These are phyloP conservation scores for Abortiporus biennis DNA, from an alignment of 1,284 basidiomycete genomes.

Conservation along the genomic window DNA sequence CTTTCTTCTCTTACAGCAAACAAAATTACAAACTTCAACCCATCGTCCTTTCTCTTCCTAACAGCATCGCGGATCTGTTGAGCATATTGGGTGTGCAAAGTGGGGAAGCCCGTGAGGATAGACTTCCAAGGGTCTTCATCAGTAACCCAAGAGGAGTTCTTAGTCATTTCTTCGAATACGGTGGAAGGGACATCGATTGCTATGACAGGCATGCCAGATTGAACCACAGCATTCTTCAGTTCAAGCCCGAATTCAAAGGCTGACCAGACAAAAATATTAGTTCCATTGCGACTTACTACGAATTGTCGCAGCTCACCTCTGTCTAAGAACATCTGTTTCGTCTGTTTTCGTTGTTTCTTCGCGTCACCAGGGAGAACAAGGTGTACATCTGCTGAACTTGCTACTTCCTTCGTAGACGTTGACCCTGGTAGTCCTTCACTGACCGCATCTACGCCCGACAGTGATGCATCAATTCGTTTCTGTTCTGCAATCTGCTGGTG, in stretches of 20 bases:
- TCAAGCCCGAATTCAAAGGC: conserved; percentile 57
- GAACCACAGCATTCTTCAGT: conserved; percentile 46
- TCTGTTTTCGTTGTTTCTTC: conserved; percentile 69
- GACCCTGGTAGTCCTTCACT: conserved; percentile 28
- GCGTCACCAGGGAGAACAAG: conserved; percentile 59
- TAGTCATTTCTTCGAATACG: conserved; percentile 59
- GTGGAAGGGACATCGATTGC: conserved; percentile 59
- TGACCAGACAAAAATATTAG: conserved; percentile 18
- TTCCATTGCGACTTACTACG: conserved; percentile 4
- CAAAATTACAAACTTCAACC: conserved; percentile 55
- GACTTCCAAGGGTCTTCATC: conserved; percentile 71
- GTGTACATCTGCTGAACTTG: conserved; percentile 45
- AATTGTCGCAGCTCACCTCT: conserved; percentile 39
- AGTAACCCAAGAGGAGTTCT: conserved; percentile 54
- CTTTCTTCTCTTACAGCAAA: conserved; percentile 69
- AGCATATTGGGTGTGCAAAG: conserved; percentile 52
- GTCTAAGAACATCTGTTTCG: conserved; percentile 64
- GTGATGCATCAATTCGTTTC: conserved; percentile 61
- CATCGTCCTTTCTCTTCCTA: conserved; percentile 53
- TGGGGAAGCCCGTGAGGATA: conserved; percentile 47
- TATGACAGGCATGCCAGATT: conserved; percentile 58
- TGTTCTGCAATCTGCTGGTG: conserved; percentile 74
- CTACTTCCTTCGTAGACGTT: conserved; percentile 37
- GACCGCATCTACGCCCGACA: conserved; percentile 45
- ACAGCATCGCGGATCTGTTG: conserved; percentile 62